Base-by-base conservation (phyloP, 2,329 filamentous ascomycete species). In the Penicillium verrucosum region DNA sequence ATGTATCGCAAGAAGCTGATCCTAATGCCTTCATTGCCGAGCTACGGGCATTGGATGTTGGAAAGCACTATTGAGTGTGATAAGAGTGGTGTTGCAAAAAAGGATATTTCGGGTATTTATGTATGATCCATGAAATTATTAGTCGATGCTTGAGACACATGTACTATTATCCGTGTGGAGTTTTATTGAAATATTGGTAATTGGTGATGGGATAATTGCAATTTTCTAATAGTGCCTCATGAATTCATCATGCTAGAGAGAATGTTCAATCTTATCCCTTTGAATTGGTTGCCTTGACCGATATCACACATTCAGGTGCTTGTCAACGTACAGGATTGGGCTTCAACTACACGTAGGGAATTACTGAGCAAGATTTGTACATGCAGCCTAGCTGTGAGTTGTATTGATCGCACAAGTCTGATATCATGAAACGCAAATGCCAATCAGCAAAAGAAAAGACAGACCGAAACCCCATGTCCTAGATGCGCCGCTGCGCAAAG, bases 361-460 rank as follows among this genome's bases (percentile, higher is more conserved):
- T 44, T 44, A 27, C 10, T 16, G 4, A 21, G 21, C 18, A 21
- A 45, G 10, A 27, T 45, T 44, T 36, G 30, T 49, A 36, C 23
- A 57, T 32, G 29, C 34, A 36, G 38, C 29, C 32, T 18, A 51
- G 48, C 34, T 30, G 25, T 34, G 45, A 54, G 36, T 59, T 49
- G 59, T 37, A 51, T 51, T 55, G 38, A 38, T 56, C 45, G 58
- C 54, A 54, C 58, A 60, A 60, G 54, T 60, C 60, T 69, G 67
- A 70, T 68, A 71, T 70, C 69, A 69, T 67, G 59, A 61, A 60
- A 67, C 66, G 51, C 56, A 60, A 57, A 58, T 65, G 60, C 54
- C 44, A 34, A 59, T 58, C 59, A 62, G 54, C 51, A 63, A 58
- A 59, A 56, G 45, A 51, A 23, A 57, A 58, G 57, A 53, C 55